phyloP scores from a whole-genome alignment of 371 early-diverging fungal species.

The Mucor irregularis region DNA sequence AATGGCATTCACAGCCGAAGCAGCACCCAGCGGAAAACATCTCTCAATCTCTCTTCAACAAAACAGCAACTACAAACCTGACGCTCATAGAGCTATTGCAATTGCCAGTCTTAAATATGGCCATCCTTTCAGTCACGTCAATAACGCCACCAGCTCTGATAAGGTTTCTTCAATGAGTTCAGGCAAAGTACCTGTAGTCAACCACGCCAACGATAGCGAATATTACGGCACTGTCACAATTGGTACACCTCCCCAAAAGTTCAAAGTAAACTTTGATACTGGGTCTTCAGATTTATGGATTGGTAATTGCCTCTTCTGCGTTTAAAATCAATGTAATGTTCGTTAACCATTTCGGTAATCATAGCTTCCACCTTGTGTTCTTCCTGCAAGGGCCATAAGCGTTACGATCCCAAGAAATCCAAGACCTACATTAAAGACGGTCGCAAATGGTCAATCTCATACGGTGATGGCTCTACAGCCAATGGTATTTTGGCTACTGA shows the following conservation, averaged over 20 bases:
- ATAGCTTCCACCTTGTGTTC: constrained; percentile 38
- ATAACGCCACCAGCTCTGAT: background rate
- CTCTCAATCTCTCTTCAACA: constrained; percentile 18
- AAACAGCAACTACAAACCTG: constrained; percentile 21
- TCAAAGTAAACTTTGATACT: constrained; percentile 75
- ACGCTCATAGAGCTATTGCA: constrained; percentile 17
- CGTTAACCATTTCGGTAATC: background rate
- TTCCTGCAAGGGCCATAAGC: constrained; percentile 36
- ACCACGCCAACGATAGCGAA: constrained; percentile 27
- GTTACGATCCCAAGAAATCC: constrained; percentile 47
- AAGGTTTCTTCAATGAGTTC: constrained; percentile 6
- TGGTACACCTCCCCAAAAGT: constrained; percentile 69
- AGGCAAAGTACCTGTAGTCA: constrained; percentile 23
- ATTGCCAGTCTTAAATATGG: constrained; percentile 21
- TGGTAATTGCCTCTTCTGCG: constrained; percentile 12
- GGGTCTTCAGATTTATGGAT: constrained; percentile 75
- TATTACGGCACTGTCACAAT: constrained; percentile 61
- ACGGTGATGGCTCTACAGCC: constrained; percentile 53
- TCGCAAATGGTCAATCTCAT: constrained; percentile 45
- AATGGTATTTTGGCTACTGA: constrained; percentile 33
- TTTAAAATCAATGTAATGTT: background rate
- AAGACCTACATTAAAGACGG: constrained; percentile 45
- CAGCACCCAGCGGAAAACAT: constrained; percentile 11
- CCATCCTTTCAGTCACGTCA: background rate
- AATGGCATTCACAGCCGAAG: constrained; percentile 19